Conservation (phyloP, 768 basidiomycete species). For the Suillus luteus region DNA sequence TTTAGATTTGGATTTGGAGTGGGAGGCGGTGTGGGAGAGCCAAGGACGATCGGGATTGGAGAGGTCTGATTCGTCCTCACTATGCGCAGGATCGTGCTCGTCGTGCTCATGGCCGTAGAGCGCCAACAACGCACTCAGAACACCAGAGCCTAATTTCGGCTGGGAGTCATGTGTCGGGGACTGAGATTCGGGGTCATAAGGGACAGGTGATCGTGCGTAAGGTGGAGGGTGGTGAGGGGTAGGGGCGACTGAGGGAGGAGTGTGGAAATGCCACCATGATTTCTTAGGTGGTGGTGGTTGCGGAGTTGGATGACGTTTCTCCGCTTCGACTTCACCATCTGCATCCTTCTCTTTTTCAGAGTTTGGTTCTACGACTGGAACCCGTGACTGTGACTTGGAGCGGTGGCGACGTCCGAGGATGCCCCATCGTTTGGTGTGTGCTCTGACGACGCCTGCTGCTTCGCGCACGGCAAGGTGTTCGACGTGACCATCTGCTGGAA, state of each 20-base stretch:
- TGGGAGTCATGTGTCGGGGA: conserved; percentile 17
- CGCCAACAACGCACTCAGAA: conserved; percentile 65
- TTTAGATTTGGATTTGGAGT: neutral
- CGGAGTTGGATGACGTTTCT: neutral
- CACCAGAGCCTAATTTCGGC: conserved; percentile 44
- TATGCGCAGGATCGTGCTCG: conserved; percentile 21
- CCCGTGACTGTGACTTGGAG: conserved; percentile 13
- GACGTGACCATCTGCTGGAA: conserved; percentile 16
- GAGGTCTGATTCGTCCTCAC: conserved; percentile 22
- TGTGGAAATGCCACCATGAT: conserved; percentile 6
- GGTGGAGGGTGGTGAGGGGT: neutral
- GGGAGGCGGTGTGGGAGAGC: conserved; percentile 5
- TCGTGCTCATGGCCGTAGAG: conserved; percentile 47
- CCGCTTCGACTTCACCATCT: conserved; percentile 10
- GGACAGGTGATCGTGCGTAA: neutral
- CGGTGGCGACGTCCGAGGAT: conserved; percentile 19
- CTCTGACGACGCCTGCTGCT: conserved; percentile 46
- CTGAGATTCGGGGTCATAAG: conserved; percentile 13
- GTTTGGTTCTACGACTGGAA: conserved; percentile 4
- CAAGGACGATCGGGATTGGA: conserved; percentile 24
- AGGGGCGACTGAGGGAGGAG: conserved; percentile 9
- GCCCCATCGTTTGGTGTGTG: conserved; percentile 39
- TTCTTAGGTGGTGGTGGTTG: neutral
- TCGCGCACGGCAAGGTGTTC: conserved; percentile 35
- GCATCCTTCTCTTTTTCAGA: conserved; percentile 10